Base-by-base conservation (phyloP, 371 early-diverging fungal species). In the Batkoa obscura region DNA sequence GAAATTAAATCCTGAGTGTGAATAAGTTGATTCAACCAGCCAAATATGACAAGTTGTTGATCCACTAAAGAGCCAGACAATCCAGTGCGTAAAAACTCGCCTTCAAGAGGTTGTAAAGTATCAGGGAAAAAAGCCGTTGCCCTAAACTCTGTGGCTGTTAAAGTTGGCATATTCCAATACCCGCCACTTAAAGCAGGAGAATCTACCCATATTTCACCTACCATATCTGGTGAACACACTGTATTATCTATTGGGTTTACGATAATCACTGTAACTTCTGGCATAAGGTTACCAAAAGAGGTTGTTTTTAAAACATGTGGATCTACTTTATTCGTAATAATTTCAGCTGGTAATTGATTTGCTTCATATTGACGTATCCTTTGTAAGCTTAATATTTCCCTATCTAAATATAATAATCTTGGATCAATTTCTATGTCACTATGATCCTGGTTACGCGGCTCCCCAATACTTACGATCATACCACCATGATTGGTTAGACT, bases 151-250 rank as follows among this genome's bases (percentile, higher is more conserved):
- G 75, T 72, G 41, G 83, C 78, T 0, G 78, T 82, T 36, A 83
- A 74, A 54, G 74, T 75, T 3, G 84, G 82, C 34, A 88, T 68
- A 10, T 72, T 80, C 86, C 85, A 88, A 68, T 88, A 88, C 1
- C 84, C 84, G 35, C 78, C 80, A 3, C 82, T 80, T 32, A 88
- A 62, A 6, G 78, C 76, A 13, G 81, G 83, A 0, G 81, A 76
- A 61, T 81, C 78, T 3, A 87, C 72, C 87, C 89, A 89, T 15
- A 90, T 72, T 64, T 90, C 91, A 36, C 91, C 91, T 35, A 89
- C 73, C 0, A 74, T 70, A 59, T 84, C 78, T 0, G 83, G 72
- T 12, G 80, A 75, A 45, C 85, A 87, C 2, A 90, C 62, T 2
- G 79, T 71, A 1, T 73, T 70, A 31, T 83, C 83, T 43, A 84